phyloP scores from a whole-genome alignment of 306 rosid genomes.

The Medicago ruthenica region DNA sequence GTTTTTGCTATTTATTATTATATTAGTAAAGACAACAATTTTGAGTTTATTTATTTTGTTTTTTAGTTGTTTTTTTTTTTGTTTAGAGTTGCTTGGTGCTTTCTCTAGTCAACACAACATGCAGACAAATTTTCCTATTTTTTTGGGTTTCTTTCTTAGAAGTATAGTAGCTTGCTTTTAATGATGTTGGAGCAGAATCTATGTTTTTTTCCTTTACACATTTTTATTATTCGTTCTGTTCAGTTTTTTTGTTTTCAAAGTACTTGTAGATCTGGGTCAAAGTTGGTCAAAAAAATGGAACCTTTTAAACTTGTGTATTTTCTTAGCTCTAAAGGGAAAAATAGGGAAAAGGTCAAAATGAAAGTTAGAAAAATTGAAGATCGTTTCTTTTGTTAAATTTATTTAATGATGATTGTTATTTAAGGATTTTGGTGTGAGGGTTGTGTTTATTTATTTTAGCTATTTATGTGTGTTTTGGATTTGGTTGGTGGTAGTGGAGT shows the following conservation, averaged over 20 bases:
- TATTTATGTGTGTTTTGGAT: constrained; percentile 40
- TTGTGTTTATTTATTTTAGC: constrained; percentile 30
- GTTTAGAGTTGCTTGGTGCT: neutral
- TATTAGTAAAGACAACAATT: neutral
- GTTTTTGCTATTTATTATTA: neutral
- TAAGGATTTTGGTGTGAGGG: constrained; percentile 30
- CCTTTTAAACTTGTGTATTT: neutral
- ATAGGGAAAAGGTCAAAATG: constrained; percentile 33
- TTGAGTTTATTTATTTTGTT: constrained; percentile 4
- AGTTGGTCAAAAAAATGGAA: neutral
- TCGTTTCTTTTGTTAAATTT: constrained; percentile 36
- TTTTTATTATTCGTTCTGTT: constrained; percentile 34
- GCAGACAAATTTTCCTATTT: neutral
- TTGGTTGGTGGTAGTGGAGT: constrained; percentile 95
- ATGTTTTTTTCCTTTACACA: constrained; percentile 3
- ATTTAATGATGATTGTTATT: constrained; percentile 38
- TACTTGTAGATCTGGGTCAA: constrained; percentile 52
- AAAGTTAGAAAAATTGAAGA: constrained; percentile 33
- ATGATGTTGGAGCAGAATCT: constrained; percentile 22
- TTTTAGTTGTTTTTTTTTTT: neutral
- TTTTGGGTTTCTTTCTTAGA: neutral
- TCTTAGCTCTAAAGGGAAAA: constrained; percentile 10
- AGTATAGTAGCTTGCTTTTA: neutral
- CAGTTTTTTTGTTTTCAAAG: constrained; percentile 16
- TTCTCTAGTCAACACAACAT: neutral